Conservation (phyloP, 2,329 filamentous ascomycete genomes). For the Thelonectria discophora region DNA sequence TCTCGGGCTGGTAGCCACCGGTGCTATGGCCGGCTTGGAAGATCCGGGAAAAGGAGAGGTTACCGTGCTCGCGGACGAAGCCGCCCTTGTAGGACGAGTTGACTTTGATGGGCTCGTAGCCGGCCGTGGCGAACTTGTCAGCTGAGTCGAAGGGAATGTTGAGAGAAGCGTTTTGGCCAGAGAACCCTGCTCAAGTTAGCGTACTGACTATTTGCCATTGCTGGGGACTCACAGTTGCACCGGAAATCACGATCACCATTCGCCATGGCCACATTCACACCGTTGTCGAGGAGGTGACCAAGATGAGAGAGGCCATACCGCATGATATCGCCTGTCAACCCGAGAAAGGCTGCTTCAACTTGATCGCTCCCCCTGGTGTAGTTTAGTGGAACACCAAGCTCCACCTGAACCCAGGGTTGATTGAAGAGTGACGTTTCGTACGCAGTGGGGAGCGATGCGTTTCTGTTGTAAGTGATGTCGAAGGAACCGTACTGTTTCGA, state of each 20-base stretch:
- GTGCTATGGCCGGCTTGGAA: slow-evolving; percentile 71
- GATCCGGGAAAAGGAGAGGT: slow-evolving; percentile 71
- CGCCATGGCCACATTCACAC: slow-evolving; percentile 73
- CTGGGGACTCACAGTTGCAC: slow-evolving; percentile 62
- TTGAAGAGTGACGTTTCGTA: slow-evolving; percentile 71
- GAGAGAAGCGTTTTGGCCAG: slow-evolving; percentile 74
- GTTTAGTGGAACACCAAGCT: slow-evolving; percentile 69
- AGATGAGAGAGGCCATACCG: slow-evolving; percentile 52
- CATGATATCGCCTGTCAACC: slow-evolving; percentile 65
- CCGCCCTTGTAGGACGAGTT: slow-evolving; percentile 73
- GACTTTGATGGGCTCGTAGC: slow-evolving; percentile 75
- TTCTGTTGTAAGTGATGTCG: slow-evolving; percentile 64
- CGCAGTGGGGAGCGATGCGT: slow-evolving; percentile 64
- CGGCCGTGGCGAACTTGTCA: slow-evolving; percentile 65
- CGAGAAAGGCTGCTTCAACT: slow-evolving; percentile 59
- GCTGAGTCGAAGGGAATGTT: slow-evolving; percentile 59
- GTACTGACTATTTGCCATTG: not conserved
- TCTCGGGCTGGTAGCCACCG: slow-evolving; percentile 65
- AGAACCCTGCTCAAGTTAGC: slow-evolving; percentile 44
- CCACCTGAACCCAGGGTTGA: slow-evolving; percentile 61
- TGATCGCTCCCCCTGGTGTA: slow-evolving; percentile 58
- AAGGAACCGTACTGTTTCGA: slow-evolving; percentile 61
- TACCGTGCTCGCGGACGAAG: slow-evolving; percentile 77
- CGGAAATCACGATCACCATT: slow-evolving; percentile 70
- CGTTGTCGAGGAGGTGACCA: slow-evolving; percentile 64